Evolutionary conservation across 2,329 filamentous ascomycete genomes (phyloP), one percentile per base, ranked within the genome.

Genomic region (Paecilomyces niveus): DNA sequence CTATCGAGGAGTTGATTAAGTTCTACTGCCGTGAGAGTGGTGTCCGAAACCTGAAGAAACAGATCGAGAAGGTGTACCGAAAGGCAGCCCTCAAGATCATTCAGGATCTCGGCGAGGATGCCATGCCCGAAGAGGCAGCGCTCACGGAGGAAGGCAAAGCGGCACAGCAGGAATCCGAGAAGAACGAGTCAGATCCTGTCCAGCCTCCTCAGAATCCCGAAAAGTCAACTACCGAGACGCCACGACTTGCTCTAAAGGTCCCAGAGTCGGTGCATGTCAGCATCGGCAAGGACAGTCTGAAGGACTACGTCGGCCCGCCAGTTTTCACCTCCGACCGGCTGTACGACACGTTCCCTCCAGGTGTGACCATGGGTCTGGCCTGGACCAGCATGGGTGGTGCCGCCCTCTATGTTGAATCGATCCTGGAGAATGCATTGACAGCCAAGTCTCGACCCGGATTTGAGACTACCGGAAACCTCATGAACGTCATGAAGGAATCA

Each of bases 341-440:
- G 13, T 99, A 97, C 79, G 94, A 99, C 68, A 85, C 87, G 54
- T 96, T 92, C 59, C 94, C 95, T 3, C 85, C 94, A 1, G 94
- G 94, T 75, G 94, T 99, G 15, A 90, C 92, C 22, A 97, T 99
- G 94, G 94, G 94, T 64, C 84, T 99, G 56, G 94, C 94, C 7
- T 99, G 94, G 94, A 99, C 95, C 7, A 90, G 92, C 70, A 91
- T 99, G 85, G 94, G 94, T 61, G 94, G 94, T 60, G 91, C 94
- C 3, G 94, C 94, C 55, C 87, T 99, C 72, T 99, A 99, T 75
- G 90, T 99, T 59, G 94, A 99, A 76, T 95, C 92, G 1, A 97
- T 99, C 62, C 80, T 99, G 55, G 92, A 99, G 72, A 89, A 87
- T 60, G 85, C 89, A 0, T 83, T 97, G 54, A 85, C 85, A 10